A percentile compares a stretch with the other conserved stretches of the same genome.
phyloP scores from a whole-genome alignment of 345 rosid species.

The Aegle marmelos region DNA sequence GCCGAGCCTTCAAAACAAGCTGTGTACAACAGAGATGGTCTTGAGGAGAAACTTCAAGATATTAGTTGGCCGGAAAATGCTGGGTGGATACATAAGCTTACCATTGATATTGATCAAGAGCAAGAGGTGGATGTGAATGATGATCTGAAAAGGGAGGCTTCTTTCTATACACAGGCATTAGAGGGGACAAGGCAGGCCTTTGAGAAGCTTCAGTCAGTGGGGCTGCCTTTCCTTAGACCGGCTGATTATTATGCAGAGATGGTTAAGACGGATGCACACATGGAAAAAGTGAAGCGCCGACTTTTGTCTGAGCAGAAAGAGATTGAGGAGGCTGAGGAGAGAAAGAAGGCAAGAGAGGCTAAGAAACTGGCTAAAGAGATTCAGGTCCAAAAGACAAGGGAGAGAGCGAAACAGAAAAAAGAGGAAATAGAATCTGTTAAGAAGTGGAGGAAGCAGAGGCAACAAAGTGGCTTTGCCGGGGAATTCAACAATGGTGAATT shows the following conservation, averaged over 20 bases:
- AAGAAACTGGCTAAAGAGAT: constrained; percentile 74
- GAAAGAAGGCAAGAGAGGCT: constrained; percentile 81
- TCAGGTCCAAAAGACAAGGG: constrained; percentile 80
- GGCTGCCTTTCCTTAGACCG: constrained; percentile 73
- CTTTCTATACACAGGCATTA: constrained; percentile 76
- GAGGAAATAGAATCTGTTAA: constrained; percentile 70
- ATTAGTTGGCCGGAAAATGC: constrained; percentile 71
- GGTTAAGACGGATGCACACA: constrained; percentile 76
- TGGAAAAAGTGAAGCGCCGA: constrained; percentile 80
- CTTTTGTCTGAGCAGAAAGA: constrained; percentile 65
- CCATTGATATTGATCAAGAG: constrained; percentile 56
- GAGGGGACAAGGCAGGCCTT: constrained; percentile 72
- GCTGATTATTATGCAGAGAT: constrained; percentile 84
- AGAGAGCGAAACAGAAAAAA: constrained; percentile 68
- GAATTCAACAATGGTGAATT: constrained; percentile 47
- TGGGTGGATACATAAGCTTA: constrained; percentile 69
- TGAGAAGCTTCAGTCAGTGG: constrained; percentile 53
- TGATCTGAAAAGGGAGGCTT: constrained; percentile 67
- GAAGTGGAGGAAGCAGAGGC: constrained; percentile 90
- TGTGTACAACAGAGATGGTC: constrained; percentile 58
- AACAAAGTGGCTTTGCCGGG: constrained; percentile 66
- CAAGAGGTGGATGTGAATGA: constrained; percentile 87
- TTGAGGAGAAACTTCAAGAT: constrained; percentile 75
- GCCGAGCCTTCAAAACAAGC: constrained; percentile 57
- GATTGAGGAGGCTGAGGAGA: constrained; percentile 84